Evolutionary conservation across 257 asterid species (phyloP).

Genomic region (Solanum peruvianum): DNA sequence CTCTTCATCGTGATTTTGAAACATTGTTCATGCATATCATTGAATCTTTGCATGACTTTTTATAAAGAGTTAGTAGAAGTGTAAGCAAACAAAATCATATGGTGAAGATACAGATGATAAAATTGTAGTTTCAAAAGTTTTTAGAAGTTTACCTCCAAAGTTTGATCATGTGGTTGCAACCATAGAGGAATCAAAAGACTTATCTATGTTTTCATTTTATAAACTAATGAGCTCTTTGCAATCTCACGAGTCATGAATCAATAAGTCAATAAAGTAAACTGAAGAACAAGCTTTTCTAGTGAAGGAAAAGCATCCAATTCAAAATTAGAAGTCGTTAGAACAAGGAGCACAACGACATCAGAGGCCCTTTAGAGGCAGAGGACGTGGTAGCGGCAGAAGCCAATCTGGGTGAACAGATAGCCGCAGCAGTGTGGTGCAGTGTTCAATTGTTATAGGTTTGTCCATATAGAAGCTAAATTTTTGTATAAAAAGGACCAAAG

Average conservation of each 20-base stretch:
- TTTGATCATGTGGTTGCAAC: background rate
- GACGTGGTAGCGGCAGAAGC: background rate
- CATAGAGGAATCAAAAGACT: background rate
- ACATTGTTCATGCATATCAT: no score
- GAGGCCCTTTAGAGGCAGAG: background rate
- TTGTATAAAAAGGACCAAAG: background rate
- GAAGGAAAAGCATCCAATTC: background rate
- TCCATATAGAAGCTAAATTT: background rate
- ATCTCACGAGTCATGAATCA: background rate
- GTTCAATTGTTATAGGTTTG: background rate
- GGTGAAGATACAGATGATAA: no score
- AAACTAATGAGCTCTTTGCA: background rate
- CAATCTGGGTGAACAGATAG: background rate
- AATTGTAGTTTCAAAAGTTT: background rate
- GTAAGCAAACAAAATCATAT: no score
- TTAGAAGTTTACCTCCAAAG: background rate
- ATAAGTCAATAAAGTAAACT: background rate
- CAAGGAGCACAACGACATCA: background rate
- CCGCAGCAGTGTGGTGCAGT: background rate
- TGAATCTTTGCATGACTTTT: no score
- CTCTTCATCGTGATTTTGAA: no score
- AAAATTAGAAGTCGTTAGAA: background rate
- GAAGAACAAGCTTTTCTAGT: constrained; percentile 6
- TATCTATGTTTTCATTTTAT: no score
- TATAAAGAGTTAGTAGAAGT: no score